Evolutionary conservation across 176 grass and related monocot genomes (phyloP).

Genomic region (Carex scoparia): DNA sequence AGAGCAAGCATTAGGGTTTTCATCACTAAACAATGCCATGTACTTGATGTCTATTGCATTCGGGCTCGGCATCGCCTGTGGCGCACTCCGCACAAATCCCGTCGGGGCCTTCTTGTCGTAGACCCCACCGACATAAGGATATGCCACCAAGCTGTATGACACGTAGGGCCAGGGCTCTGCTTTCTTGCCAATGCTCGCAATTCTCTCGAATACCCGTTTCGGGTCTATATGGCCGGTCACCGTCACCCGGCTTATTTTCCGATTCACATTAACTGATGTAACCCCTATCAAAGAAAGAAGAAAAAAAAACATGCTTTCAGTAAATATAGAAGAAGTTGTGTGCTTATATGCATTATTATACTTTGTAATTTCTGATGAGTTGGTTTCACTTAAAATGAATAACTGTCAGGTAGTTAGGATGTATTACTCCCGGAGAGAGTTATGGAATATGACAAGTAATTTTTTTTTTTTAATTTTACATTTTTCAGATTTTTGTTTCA

Average conservation of each 20-base stretch:
- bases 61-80: constrained; percentile 57
- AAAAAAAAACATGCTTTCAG: background rate
- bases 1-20: constrained; percentile 57
- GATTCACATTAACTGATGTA: constrained; percentile 50
- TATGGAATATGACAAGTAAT: background rate
- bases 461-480: background rate
- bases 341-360: background rate
- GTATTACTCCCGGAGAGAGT: background rate
- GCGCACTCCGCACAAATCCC: constrained; percentile 46
- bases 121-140: constrained; percentile 64
- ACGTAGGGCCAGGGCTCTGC: constrained; percentile 79
- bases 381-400: background rate
- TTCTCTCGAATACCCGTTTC: constrained; percentile 55
- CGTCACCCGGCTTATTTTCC: constrained; percentile 62
- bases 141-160: constrained; percentile 47
- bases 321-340: background rate
- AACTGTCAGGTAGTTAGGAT: background rate
- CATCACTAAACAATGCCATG: constrained; percentile 70
- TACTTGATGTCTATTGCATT: constrained; percentile 34
- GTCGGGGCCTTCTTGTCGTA: constrained; percentile 89
- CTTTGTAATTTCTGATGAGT: background rate
- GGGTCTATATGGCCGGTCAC: constrained; percentile 72
- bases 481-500: background rate
- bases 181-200: constrained; percentile 54
- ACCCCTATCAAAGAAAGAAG: constrained; percentile 32